Conservation (phyloP, 805 yeast species). For the Candida tallmaniae region DNA sequence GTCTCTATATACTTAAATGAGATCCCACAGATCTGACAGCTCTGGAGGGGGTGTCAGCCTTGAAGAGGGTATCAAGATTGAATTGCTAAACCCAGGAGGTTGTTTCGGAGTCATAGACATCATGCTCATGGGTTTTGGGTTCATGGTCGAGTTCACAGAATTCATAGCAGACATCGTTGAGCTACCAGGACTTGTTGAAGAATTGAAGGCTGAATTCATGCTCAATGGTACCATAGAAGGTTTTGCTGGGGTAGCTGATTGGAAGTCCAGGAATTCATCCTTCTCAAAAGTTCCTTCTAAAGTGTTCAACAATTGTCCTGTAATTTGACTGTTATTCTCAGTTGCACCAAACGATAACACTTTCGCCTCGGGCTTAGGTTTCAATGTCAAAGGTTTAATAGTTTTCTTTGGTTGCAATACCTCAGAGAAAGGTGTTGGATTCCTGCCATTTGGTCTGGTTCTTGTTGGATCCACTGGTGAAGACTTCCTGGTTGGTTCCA, state of each 20-base stretch:
- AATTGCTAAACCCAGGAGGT: conserved; percentile 10
- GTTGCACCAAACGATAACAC: conserved; percentile 22
- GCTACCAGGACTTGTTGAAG: neutral
- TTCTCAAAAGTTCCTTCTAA: conserved; percentile 20
- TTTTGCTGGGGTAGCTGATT: conserved; percentile 10
- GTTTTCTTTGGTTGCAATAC: conserved; percentile 7
- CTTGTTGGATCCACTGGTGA: neutral
- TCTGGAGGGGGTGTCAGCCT: too few relatives aligned
- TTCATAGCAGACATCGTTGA: too few relatives aligned
- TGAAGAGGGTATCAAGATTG: conserved; percentile 7
- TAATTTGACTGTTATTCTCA: conserved; percentile 7
- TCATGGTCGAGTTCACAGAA: neutral
- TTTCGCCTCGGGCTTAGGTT: conserved; percentile 4
- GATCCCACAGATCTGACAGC: too few relatives aligned
- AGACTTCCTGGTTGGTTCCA: conserved; percentile 16
- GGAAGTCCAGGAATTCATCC: conserved; percentile 14
- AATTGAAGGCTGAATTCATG: neutral
- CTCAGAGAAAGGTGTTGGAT: neutral
- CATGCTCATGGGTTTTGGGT: neutral
- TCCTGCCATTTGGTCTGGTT: conserved; percentile 6
- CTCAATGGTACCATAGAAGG: too few relatives aligned
- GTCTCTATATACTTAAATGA: too few relatives aligned
- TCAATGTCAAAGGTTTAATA: conserved; percentile 10
- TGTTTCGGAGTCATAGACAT: conserved; percentile 6
- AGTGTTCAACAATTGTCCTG: conserved; percentile 18